These are phyloP conservation scores for Cytospora mali DNA, from an alignment of 2,329 filamentous ascomycete species.

Conservation along the genomic window DNA sequence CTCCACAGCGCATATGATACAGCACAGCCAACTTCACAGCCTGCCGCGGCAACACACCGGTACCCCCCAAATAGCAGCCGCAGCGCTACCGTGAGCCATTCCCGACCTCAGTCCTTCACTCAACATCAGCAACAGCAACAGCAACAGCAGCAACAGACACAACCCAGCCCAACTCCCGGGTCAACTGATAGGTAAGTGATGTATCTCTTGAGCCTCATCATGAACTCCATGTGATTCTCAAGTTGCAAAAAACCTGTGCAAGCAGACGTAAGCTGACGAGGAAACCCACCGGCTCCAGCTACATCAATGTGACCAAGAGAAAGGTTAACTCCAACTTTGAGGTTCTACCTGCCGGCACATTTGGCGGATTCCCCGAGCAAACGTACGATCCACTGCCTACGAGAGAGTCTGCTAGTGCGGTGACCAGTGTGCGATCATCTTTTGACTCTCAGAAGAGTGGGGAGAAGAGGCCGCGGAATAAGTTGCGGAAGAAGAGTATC, in stretches of 20 bases:
- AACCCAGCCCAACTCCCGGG: constrained; percentile 38
- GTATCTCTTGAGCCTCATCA: constrained; percentile 32
- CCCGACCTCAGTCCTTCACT: constrained; percentile 1
- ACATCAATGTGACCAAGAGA: constrained; percentile 40
- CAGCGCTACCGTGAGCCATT: constrained; percentile 17
- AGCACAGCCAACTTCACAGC: neutral
- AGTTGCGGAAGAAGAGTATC: constrained; percentile 24
- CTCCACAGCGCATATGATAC: neutral
- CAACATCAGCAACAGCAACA: constrained; percentile 24
- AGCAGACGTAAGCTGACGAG: constrained; percentile 2
- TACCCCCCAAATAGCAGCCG: constrained; percentile 28
- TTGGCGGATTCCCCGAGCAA: constrained; percentile 28
- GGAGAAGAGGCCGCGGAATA: constrained; percentile 2
- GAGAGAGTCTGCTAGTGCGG: constrained; percentile 10
- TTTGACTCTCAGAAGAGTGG: constrained; percentile 19
- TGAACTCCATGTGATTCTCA: neutral
- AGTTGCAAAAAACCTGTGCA: neutral
- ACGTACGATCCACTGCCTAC: neutral
- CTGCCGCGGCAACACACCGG: constrained; percentile 11
- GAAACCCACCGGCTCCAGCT: constrained; percentile 17
- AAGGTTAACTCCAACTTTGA: constrained; percentile 45
- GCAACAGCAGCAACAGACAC: constrained; percentile 8
- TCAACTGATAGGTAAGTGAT: constrained; percentile 40
- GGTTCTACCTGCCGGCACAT: constrained; percentile 45
- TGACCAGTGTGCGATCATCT: constrained; percentile 16